phyloP scores from a whole-genome alignment of 208 protist genomes.

The Acanthamoeba triangularis region DNA sequence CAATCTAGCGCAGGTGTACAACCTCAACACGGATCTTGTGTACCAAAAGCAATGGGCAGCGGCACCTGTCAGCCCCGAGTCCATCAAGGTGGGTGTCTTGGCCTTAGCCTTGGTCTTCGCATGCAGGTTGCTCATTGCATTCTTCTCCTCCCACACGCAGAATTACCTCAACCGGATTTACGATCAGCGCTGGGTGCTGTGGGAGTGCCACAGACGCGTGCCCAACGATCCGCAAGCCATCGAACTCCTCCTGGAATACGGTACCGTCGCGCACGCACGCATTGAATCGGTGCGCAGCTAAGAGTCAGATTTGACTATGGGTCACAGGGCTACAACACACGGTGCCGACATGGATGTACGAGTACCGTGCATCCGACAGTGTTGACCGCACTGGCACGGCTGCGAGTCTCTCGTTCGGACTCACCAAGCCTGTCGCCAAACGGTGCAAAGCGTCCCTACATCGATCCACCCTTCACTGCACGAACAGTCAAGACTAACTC shows the following conservation, averaged over 20 bases:
- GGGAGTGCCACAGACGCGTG: conserved; percentile 60
- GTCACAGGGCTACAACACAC: conserved; percentile 5
- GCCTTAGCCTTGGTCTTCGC: neutral
- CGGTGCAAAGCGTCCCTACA: neutral
- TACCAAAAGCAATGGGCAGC: conserved; percentile 76
- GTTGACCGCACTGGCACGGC: neutral
- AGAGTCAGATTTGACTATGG: too few species aligned
- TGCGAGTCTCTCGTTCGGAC: neutral
- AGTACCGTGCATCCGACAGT: neutral
- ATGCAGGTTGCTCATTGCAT: neutral
- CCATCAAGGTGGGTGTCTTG: conserved; percentile 32
- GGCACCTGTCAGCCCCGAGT: conserved; percentile 23
- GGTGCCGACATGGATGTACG: conserved; percentile 51
- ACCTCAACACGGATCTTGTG: conserved; percentile 61
- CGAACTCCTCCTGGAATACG: conserved; percentile 52
- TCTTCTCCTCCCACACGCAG: conserved; percentile 22
- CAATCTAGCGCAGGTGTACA: conserved; percentile 55
- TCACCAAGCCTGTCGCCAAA: neutral
- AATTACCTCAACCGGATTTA: conserved; percentile 64
- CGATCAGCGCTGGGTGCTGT: conserved; percentile 70
- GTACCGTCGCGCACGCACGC: neutral
- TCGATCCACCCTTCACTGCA: neutral
- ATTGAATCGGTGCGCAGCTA: too few species aligned
- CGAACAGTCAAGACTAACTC: too few species aligned
- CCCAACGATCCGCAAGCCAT: conserved; percentile 34